Base-by-base conservation (phyloP, 192 early-diverging fungal species). In the Rhizoclosmatium sp. region DNA sequence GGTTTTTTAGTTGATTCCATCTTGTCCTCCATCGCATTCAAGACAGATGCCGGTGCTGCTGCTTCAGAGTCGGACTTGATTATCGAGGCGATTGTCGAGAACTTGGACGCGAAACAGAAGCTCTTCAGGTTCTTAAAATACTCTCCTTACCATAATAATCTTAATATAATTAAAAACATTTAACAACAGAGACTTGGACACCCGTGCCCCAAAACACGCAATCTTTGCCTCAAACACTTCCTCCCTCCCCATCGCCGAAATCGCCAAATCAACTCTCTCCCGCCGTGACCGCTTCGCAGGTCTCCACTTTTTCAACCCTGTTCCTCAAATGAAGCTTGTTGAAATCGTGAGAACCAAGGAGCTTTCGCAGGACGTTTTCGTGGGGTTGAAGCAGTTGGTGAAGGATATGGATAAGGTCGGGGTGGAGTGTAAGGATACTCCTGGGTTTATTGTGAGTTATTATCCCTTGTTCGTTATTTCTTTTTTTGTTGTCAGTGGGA, bases 261-360 rank as follows among this genome's bases (percentile, higher is more conserved):
- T 99, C 81, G 94, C 94, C 16, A 86, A 81, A 14, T 85, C 92
- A 49, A 77, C 84, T 9, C 85, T 84, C 1, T 69, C 80, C 69
- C 85, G 92, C 2, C 73, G 78, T 47, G 81, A 84, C 62, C 86
- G 87, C 31, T 94, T 97, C 74, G 92, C 93, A 31, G 97, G 97
- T 46, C 84, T 97, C 72, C 97, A 99, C 82, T 99, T 96, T 85
- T 99, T 99, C 86, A 99, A 99, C 89, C 97, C 97, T 3, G 97
- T 99, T n/a, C 93, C 97, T 45, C 93, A 95, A 83, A 99, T 99
- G 97, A 96, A 97, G 86, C 86, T 99, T 40, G 97, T 99, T 10
- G 97, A 99, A 86, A 92, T 99, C 9, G 92, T 97, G 76, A 87
- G 91, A 60, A 94, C 93, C 1, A 82, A 84, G 7, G 83, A 91